phyloP scores from a whole-genome alignment of 2,329 filamentous ascomycete species.

The Nakataea oryzae region DNA sequence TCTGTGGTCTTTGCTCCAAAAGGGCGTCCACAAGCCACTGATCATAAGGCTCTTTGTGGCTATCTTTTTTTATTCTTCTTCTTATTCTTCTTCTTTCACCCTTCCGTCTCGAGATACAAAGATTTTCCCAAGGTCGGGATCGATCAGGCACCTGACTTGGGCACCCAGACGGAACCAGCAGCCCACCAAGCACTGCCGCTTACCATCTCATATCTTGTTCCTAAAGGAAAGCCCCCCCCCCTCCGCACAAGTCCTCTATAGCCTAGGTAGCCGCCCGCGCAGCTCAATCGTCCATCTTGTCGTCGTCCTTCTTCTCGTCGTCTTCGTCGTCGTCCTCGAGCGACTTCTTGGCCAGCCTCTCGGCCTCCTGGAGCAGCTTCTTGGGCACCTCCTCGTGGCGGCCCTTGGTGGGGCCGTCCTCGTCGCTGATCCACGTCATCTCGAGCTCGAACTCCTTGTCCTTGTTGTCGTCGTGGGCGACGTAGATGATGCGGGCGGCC shows the following conservation, averaged over 20 bases:
- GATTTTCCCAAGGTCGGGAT: background rate
- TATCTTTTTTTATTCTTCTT: too few species aligned
- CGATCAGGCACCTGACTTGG: background rate
- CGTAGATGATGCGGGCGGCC: conserved; percentile 92
- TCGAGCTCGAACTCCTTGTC: conserved; percentile 99
- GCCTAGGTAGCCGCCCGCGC: too few species aligned
- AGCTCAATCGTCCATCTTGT: conserved; percentile 79
- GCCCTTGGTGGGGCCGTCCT: conserved; percentile 82
- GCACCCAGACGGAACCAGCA: background rate
- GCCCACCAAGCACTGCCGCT: too few species aligned
- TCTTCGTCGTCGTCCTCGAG: conserved; percentile 83
- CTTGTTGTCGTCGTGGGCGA: conserved; percentile 97
- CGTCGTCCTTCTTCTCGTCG: conserved; percentile 44
- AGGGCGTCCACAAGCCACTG: background rate
- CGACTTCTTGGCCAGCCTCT: conserved; percentile 82
- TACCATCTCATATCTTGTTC: too few species aligned
- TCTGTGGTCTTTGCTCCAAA: background rate
- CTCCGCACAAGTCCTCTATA: too few species aligned
- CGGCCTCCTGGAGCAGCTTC: conserved; percentile 81
- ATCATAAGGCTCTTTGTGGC: background rate
- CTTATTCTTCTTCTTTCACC: too few species aligned
- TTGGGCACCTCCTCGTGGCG: conserved; percentile 89
- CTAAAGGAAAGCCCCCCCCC: too few species aligned
- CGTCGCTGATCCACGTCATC: conserved; percentile 93
- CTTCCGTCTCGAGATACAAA: conserved; percentile 2